Base-by-base conservation (phyloP, 805 yeast species). In the Hanseniaspora nectarophila region DNA sequence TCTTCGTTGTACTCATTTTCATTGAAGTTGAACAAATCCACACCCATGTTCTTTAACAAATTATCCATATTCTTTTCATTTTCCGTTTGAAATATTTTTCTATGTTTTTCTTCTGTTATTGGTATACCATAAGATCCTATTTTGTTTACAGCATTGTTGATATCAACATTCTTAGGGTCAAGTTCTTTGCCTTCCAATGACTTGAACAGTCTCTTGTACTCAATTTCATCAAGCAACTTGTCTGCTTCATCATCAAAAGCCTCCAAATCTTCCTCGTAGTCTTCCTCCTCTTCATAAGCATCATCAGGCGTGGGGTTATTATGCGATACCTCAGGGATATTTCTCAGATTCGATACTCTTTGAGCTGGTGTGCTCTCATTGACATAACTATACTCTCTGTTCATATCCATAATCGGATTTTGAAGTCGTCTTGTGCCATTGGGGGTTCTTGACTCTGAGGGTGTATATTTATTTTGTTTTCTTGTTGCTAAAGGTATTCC, bases 201-300 rank as follows among this genome's bases (percentile, higher is more conserved):
- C 23, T 47, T 47, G 33, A 47, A 47, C 12, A 47, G 26, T 33
- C 51, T 47, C 24, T 32, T 47, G 20, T 47, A 47, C 20, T 47
- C 51, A 37, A 47, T 47, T 33, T 47, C 44, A 34, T 51, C 54
- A 18, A 44, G 43, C 20, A 51, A 16, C 15, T 51, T 45, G 20
- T 51, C 54, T 12, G 48, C 54, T 34, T 43, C 54, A 39, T 51
- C 54, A 33, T 51, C 50, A 32, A 51, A 45, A 5, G 50, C 50
- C 20, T 51, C 54, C 12, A 51, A 39, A 26, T 51, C 54, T 20
- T 51, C 54, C 33, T 51, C 54, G 33, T 51, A 51, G 29, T 51
- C 54, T 28, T 51, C 54, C 31, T 51, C 54, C 24, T 50, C 53
- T n/a, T 51, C 54, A 12, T 51, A 21, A 12, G 40, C 54, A 16